These are phyloP conservation scores for Botrytis medusae DNA, from an alignment of 2,329 filamentous ascomycete species.

Conservation along the genomic window DNA sequence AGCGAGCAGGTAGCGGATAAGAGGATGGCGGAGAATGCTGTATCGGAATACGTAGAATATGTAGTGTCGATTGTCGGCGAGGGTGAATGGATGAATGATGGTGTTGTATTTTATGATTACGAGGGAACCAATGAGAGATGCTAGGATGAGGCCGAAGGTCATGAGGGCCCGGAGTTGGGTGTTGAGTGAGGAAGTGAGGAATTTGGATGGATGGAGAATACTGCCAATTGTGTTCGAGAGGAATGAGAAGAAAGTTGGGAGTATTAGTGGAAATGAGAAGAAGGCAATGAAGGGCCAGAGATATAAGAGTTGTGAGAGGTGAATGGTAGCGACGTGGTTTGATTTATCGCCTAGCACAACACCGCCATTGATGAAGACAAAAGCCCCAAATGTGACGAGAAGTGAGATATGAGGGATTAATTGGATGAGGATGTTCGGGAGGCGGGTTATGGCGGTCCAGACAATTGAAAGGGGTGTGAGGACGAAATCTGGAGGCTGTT, in stretches of 20 bases:
- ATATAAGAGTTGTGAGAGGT: constrained; percentile 91
- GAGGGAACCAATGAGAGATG: constrained; percentile 25
- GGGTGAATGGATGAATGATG: constrained; percentile 89
- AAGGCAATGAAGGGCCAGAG: constrained; percentile 88
- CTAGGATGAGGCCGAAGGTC: neutral
- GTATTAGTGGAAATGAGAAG: constrained; percentile 79
- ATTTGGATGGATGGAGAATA: constrained; percentile 34
- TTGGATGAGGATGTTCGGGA: constrained; percentile 47
- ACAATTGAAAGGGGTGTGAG: constrained; percentile 61
- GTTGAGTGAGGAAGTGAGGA: constrained; percentile 29
- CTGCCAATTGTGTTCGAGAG: constrained; percentile 35
- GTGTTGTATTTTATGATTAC: constrained; percentile 76
- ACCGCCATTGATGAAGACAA: constrained; percentile 83
- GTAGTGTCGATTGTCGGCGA: constrained; percentile 96
- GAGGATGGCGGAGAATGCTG: constrained; percentile 65
- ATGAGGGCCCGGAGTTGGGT: neutral
- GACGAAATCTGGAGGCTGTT: constrained; percentile 49
- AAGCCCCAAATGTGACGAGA: constrained; percentile 66
- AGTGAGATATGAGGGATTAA: constrained; percentile 57
- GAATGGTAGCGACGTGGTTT: constrained; percentile 86
- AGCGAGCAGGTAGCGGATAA: constrained; percentile 65
- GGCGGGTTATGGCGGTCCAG: constrained; percentile 54
- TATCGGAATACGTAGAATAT: constrained; percentile 95
- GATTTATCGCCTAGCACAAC: constrained; percentile 95
- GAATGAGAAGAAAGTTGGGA: constrained; percentile 51